Percentiles rank a stretch among this genome's conserved stretches.
Conservation (phyloP, 345 rosid genomes). For the Tarenaya hassleriana region DNA sequence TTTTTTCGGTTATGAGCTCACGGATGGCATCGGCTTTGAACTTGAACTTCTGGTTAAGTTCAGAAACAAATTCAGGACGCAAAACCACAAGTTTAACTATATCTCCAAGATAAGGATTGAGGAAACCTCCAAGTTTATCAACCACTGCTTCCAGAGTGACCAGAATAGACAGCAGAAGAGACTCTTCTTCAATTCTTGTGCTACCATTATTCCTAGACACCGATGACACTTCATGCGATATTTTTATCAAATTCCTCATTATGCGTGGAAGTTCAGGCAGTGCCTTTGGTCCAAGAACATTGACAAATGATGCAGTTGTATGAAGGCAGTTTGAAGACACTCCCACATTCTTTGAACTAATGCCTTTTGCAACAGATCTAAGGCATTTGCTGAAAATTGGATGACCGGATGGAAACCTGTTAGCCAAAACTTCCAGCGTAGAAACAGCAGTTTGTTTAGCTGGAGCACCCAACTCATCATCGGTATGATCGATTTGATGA, state of each 20-base stretch:
- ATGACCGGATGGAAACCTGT: conserved; percentile 55
- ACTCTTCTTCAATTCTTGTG: conserved; percentile 25
- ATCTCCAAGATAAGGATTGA: conserved; percentile 80
- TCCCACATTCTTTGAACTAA: conserved; percentile 46
- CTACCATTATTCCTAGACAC: conserved; percentile 19
- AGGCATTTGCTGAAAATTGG: conserved; percentile 68
- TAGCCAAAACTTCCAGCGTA: conserved; percentile 66
- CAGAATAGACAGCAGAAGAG: conserved; percentile 60
- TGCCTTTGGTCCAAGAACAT: conserved; percentile 84
- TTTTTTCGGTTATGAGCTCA: conserved; percentile 56
- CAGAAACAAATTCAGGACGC: conserved; percentile 48
- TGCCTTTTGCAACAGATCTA: conserved; percentile 49
- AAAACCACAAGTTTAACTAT: conserved; percentile 59
- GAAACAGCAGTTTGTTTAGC: conserved; percentile 67
- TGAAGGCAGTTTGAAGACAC: conserved; percentile 75
- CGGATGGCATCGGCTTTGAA: conserved; percentile 59
- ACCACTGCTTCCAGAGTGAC: conserved; percentile 71
- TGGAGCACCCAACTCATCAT: conserved; percentile 44
- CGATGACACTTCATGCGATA: conserved; percentile 31
- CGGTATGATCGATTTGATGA: conserved; percentile 45
- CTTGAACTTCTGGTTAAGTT: conserved; percentile 55
- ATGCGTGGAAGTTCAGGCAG: conserved; percentile 63
- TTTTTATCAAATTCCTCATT: conserved; percentile 55
- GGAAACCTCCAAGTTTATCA: conserved; percentile 85
- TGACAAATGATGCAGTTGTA: conserved; percentile 62